Evolutionary conservation across 176 grass and related monocot genomes (phyloP), one percentile per base, ranked within the genome.

Genomic region (Poa pratensis): DNA sequence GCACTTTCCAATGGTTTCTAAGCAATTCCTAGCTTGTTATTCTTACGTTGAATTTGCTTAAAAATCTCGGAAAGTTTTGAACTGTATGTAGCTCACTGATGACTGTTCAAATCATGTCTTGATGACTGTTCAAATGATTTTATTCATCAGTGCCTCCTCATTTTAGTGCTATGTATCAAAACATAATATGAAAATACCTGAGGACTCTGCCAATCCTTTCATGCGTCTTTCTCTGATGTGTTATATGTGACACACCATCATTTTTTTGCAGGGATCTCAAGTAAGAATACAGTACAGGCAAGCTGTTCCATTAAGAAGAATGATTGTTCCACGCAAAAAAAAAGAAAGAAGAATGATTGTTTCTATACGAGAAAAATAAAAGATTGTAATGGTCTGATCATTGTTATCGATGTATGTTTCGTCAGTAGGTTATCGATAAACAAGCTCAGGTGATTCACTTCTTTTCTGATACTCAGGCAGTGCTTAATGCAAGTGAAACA

Each of bases 11-110:
- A 10, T 28, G 30, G 34, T 78, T 76, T 20, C 42, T 23, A 23
- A 34, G 77, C 1, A 30, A 60, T 58, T 59, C 24, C 80, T 58
- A 77, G 7, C 48, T 67, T 59, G 62, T 82, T 32, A 69, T 12
- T 37, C 18, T 10, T 69, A n/a, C 1, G 6, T 46, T 17, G 12
- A 23, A 24, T 69, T n/a, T 40, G 19, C 13, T 49, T 49, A 9
- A 32, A 62, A 62, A 43, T 46, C 1, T 50, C 0, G 1, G 6
- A 22, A 75, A 24, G 34, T 76, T 62, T 45, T 28, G 37, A 78
- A 12, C 19, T 77, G 2, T 57, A 9, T 39, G 30, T 7, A 57
- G 2, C 20, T 78, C 51, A 62, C 18, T 18, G 57, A n/a, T n/a
- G n/a, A n/a, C n/a, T n/a, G n/a, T n/a, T n/a, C n/a, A n/a, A 19